These are phyloP conservation scores for Hypoxylon cercidicola DNA, from an alignment of 495 filamentous ascomycete genomes.

Conservation along the genomic window DNA sequence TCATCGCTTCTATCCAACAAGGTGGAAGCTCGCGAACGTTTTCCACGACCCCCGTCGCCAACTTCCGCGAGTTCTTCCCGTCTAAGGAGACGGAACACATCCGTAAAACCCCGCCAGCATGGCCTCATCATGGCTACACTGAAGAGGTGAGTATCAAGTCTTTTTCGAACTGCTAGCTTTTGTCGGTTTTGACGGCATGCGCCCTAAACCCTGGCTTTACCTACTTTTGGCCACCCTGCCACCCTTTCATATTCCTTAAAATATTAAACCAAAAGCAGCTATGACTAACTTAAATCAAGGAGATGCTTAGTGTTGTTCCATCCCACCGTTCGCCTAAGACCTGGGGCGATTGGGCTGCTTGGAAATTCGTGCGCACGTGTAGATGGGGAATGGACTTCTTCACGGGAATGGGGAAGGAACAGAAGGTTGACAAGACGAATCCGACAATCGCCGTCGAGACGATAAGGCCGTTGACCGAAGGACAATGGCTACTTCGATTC, in stretches of 20 bases:
- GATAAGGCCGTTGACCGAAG: conserved; percentile 57
- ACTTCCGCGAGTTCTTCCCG: conserved; percentile 60
- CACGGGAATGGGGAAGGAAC: conserved; percentile 55
- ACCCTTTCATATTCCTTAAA: neutral
- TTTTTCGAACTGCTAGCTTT: neutral
- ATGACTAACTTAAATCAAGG: conserved; percentile 36
- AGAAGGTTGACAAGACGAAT: conserved; percentile 58
- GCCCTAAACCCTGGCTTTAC: neutral
- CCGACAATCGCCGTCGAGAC: conserved; percentile 57
- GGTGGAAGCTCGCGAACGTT: conserved; percentile 46
- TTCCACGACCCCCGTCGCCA: conserved; percentile 52
- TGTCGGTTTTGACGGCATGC: neutral
- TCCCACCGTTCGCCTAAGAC: conserved; percentile 52
- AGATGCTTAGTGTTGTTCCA: conserved; percentile 56
- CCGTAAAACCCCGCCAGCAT: conserved; percentile 65
- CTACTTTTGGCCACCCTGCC: too few relatives aligned
- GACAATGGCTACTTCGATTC: conserved; percentile 75
- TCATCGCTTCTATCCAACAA: conserved; percentile 34
- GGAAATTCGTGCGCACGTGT: conserved; percentile 53
- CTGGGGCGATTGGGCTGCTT: conserved; percentile 56
- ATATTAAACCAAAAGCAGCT: neutral
- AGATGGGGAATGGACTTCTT: conserved; percentile 60
- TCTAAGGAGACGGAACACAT: conserved; percentile 59
- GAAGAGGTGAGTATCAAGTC: conserved; percentile 42
- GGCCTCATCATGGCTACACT: conserved; percentile 73